Conservation (phyloP, 345 rosid genomes). For the Excoecaria agallocha region DNA sequence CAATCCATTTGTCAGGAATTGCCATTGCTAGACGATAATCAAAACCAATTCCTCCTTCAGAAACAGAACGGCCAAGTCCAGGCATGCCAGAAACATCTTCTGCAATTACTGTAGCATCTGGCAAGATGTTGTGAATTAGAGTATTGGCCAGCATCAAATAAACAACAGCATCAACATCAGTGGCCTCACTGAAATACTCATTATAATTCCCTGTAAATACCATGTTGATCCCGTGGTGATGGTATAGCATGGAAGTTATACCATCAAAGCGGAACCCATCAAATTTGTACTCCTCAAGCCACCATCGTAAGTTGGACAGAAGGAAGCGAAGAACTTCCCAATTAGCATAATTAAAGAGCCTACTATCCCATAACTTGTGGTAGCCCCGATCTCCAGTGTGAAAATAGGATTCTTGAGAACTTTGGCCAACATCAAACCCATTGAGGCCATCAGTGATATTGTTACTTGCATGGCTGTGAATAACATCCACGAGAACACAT, state of each 20-base stretch:
- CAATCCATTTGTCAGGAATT: constrained; percentile 80
- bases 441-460: constrained; percentile 76
- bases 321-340: constrained; percentile 91
- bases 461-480: constrained; percentile 79
- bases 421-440: constrained; percentile 77
- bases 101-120: constrained; percentile 68
- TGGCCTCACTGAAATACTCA: constrained; percentile 69
- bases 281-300: constrained; percentile 76
- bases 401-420: constrained; percentile 68
- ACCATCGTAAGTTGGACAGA: constrained; percentile 79
- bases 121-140: constrained; percentile 59
- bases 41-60: constrained; percentile 64
- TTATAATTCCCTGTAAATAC: constrained; percentile 55
- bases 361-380: constrained; percentile 75
- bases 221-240: constrained; percentile 73
- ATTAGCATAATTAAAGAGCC: constrained; percentile 72
- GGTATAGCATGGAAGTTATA: constrained; percentile 78
- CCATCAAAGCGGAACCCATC: constrained; percentile 83
- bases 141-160: constrained; percentile 70
- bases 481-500: constrained; percentile 63
- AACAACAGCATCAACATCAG: constrained; percentile 75
- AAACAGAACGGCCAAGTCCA: constrained; percentile 64
- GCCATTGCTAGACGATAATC: constrained; percentile 80
- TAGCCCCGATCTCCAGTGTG: constrained; percentile 68
- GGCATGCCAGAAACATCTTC: constrained; percentile 92